Conservation (phyloP, 805 yeast species). For the Cyberlindnera americana region DNA sequence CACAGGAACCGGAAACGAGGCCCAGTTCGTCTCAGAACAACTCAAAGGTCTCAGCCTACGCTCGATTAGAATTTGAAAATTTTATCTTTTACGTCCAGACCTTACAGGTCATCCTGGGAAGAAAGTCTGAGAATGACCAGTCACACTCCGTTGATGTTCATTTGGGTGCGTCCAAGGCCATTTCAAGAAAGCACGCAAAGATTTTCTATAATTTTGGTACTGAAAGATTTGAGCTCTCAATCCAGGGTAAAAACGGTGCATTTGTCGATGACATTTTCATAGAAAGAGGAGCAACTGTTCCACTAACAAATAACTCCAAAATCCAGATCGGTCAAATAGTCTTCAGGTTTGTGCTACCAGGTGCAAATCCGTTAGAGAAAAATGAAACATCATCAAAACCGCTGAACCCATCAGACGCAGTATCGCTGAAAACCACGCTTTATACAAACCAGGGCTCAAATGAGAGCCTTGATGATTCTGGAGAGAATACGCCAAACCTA, state of each 20-base stretch:
- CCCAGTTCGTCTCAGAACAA: slow-evolving; percentile 7
- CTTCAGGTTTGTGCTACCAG: slow-evolving; percentile 83
- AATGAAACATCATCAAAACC: slow-evolving; percentile 33
- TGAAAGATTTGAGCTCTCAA: slow-evolving; percentile 87
- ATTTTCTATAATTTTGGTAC: slow-evolving; percentile 96
- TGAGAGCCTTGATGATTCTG: slow-evolving; percentile 11
- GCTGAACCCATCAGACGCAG: slow-evolving; percentile 60
- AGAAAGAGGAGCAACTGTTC: slow-evolving; percentile 89
- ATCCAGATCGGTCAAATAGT: slow-evolving; percentile 93
- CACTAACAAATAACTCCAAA: slow-evolving; percentile 73
- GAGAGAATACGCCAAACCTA: slow-evolving; percentile 18
- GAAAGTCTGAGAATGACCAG: slow-evolving; percentile 73
- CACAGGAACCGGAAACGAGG: slow-evolving; percentile 8
- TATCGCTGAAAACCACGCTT: slow-evolving; percentile 49
- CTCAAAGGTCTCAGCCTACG: slow-evolving; percentile 47
- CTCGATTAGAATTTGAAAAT: slow-evolving; percentile 83
- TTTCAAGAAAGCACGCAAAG: slow-evolving; percentile 91
- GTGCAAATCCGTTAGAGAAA: slow-evolving; percentile 42
- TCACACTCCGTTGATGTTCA: slow-evolving; percentile 84
- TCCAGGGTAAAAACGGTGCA: slow-evolving; percentile 94
- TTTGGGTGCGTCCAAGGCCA: slow-evolving; percentile 87
- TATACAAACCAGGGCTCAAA: slow-evolving; percentile 29
- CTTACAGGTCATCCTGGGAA: slow-evolving; percentile 87
- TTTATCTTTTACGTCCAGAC: slow-evolving; percentile 97
- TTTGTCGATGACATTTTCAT: slow-evolving; percentile 90